These are phyloP conservation scores for Colletotrichum limetticola DNA, from an alignment of 2,329 filamentous ascomycete genomes.

Conservation along the genomic window DNA sequence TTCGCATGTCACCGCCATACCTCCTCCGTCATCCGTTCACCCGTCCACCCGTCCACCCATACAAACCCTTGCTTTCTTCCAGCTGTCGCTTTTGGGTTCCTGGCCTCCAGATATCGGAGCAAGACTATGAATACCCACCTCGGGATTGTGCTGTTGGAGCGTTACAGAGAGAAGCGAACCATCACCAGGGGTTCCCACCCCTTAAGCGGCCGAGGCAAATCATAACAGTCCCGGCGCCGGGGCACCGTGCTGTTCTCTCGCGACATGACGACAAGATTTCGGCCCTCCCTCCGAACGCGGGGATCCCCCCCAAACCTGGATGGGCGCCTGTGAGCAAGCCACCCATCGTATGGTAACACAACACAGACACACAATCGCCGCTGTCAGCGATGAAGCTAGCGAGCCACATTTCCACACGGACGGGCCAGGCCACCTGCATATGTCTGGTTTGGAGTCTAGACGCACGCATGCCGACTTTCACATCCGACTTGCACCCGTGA, in stretches of 20 bases:
- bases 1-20: background rate
- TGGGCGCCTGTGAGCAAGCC: background rate
- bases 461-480: conserved; percentile 13
- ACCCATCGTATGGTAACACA: background rate
- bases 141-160: background rate
- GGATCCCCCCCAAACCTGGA: conserved; percentile 7
- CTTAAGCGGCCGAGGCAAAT: conserved; percentile 2
- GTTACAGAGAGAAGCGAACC: background rate
- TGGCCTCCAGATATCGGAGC: background rate
- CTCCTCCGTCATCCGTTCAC: background rate
- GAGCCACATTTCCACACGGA: background rate
- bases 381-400: conserved; percentile 4
- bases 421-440: background rate
- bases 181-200: conserved; percentile 1
- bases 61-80: background rate
- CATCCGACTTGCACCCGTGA: background rate
- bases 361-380: conserved; percentile 13
- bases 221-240: conserved; percentile 2
- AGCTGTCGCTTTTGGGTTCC: background rate
- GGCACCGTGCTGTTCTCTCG: conserved; percentile 2
- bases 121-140: background rate
- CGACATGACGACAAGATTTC: conserved; percentile 14
- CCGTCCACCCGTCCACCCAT: background rate
- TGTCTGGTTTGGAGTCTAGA: background rate
- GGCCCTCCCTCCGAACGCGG: conserved; percentile 11